Evolutionary conservation across 2,329 filamentous ascomycete species (phyloP).

Genomic region (Pseudohalonectria lignicola): DNA sequence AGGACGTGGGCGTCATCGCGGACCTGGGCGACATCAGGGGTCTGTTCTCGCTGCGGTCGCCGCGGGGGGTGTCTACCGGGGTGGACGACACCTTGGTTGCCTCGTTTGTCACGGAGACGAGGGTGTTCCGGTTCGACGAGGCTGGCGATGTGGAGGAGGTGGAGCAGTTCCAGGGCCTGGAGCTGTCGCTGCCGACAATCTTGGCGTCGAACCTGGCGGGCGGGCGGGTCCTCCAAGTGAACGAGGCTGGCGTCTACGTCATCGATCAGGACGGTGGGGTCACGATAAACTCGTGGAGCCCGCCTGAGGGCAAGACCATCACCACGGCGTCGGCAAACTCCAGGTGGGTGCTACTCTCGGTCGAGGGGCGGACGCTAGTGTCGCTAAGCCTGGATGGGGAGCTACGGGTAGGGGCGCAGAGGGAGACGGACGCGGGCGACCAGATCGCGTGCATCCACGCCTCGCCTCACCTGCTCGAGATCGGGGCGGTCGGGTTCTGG

Average conservation of each 20-base stretch:
- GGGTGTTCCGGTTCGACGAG: conserved; percentile 65
- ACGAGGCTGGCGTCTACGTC: conserved; percentile 49
- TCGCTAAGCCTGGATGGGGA: conserved; percentile 53
- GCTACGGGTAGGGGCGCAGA: conserved; percentile 45
- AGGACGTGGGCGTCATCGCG: conserved; percentile 73
- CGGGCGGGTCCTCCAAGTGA: conserved; percentile 65
- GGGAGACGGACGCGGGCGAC: conserved; percentile 52
- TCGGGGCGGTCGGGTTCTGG: conserved; percentile 83
- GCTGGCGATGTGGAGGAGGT: conserved; percentile 80
- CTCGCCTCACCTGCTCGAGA: conserved; percentile 46
- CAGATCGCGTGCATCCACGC: conserved; percentile 82
- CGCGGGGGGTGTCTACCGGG: conserved; percentile 27
- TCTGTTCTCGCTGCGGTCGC: conserved; percentile 56
- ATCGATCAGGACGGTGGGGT: conserved; percentile 48
- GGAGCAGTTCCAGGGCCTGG: conserved; percentile 61
- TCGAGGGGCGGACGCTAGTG: conserved; percentile 62
- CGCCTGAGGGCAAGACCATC: conserved; percentile 43
- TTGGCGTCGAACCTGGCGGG: conserved; percentile 54
- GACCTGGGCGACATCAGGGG: conserved; percentile 66
- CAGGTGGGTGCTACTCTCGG: conserved; percentile 58
- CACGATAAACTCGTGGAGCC: conserved; percentile 47
- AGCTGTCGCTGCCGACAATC: conserved; percentile 61
- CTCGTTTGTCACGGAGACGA: conserved; percentile 73
- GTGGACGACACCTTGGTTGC: conserved; percentile 63
- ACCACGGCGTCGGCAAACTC: conserved; percentile 70